Evolutionary conservation across 2,329 filamentous ascomycete genomes (phyloP), one percentile per base, ranked within the genome.

Genomic region (Dactylonectria estremocensis): DNA sequence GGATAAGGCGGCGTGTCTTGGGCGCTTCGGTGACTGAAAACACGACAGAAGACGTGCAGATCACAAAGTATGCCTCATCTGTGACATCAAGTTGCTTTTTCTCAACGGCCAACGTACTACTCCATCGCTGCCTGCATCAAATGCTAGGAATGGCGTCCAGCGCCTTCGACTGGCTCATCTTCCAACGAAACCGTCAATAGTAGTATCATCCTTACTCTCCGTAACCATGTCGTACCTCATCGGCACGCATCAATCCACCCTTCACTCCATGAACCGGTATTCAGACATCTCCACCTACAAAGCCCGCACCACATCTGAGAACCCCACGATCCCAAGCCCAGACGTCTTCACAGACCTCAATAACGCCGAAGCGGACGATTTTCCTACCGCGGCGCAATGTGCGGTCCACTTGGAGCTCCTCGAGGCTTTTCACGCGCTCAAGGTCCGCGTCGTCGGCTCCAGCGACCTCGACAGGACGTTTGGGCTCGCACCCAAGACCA

Each of bases 291-390:
- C 56, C 22, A 45, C 45, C 2, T 18, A 40, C 28, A 22, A 62
- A 60, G 64, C 69, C 16, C 10, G 13, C 0, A 54, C 31, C 1
- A 31, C 69, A 11, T 33, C 59, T 22, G 43, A 64, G 9, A 73
- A 73, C 31, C 69, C 68, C 37, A 18, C 53, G 18, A 74, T 73
- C 16, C 72, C 72, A 1, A 45, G n/a, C 14, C 67, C 72, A 46
- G 46, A 28, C 14, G 22, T 59, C 5, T 73, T 73, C 43, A 31
- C 48, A 5, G 13, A 46, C 10, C 57, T 70, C 2, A n/a, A 66
- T 5, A 52, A 54, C 22, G 28, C 35, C 0, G 57, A 64, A 14
- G 6, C 54, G 5, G 63, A 74, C 10, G 10, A 16, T 16, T 14
- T 43, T 3, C 37, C 37, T 3, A 16, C 37, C 3, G n/a, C 14